Conservation (phyloP, 306 rosid genomes). For the Casuarina cunninghamiana region DNA sequence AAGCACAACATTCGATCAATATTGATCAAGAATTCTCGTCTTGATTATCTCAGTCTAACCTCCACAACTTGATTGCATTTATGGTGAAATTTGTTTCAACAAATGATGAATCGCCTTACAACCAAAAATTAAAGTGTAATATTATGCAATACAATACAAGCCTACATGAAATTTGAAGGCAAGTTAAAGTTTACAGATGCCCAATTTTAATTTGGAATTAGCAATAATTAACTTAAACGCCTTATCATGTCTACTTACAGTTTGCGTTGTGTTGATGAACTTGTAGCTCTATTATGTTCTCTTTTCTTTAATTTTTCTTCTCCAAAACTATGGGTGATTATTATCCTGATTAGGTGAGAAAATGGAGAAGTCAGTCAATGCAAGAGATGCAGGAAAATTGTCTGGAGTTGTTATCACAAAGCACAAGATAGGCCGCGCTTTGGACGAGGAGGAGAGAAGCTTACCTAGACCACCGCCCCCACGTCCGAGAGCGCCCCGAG, state of each 20-base stretch:
- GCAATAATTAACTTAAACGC: too few species aligned
- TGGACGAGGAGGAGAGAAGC: too few species aligned
- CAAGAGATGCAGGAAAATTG: background rate
- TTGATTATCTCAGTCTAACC: background rate
- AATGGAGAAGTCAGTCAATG: background rate
- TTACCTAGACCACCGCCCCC: too few species aligned
- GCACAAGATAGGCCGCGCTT: too few species aligned
- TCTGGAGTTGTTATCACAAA: too few species aligned
- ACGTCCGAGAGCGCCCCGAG: too few species aligned
- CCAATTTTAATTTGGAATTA: too few species aligned
- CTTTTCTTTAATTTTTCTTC: background rate
- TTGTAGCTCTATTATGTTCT: rapidly evolving
- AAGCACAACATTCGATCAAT: too few species aligned
- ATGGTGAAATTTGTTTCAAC: background rate
- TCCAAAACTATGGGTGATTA: background rate
- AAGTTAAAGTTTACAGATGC: too few species aligned
- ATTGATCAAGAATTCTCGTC: background rate
- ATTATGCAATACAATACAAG: too few species aligned
- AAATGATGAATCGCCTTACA: background rate
- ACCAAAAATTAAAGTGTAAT: background rate
- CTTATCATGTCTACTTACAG: background rate
- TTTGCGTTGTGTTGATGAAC: background rate
- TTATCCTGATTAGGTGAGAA: background rate
- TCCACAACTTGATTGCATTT: too few species aligned
- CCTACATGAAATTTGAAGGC: too few species aligned